Percentiles rank a stretch among this genome's conserved stretches.
These are phyloP conservation scores for Hypsizygus ulmarius DNA, from an alignment of 1,284 basidiomycete genomes.

Conservation along the genomic window DNA sequence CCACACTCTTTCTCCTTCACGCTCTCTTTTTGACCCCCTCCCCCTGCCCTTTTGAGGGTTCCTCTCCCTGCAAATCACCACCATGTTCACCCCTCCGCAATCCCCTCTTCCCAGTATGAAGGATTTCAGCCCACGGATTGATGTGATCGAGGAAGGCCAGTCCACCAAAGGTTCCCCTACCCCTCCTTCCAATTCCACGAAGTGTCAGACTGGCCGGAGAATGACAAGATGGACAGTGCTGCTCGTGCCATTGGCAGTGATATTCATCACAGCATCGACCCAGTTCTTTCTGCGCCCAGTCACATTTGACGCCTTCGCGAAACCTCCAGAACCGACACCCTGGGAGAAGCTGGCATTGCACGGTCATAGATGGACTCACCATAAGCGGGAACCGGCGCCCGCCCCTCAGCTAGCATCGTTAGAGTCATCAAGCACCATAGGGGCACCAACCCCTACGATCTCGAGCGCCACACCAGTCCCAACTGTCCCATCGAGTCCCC, in stretches of 20 bases:
- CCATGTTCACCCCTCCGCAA: constrained; percentile 53
- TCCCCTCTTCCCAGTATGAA: constrained; percentile 34
- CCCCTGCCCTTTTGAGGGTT: constrained; percentile 26
- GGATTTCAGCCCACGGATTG: constrained; percentile 4
- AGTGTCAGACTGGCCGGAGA: constrained; percentile 41
- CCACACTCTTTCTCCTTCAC: constrained; percentile 16
- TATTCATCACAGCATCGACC: constrained; percentile 52
- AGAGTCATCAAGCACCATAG: constrained; percentile 4
- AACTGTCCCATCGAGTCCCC: constrained; percentile 38
- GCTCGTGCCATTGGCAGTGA: constrained; percentile 50
- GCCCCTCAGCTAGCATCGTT: constrained; percentile 15
- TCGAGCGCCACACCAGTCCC: constrained; percentile 31
- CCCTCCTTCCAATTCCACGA: constrained; percentile 25
- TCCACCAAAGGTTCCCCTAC: constrained; percentile 9
- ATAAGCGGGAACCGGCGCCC: constrained; percentile 42
- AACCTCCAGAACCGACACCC: constrained; percentile 19
- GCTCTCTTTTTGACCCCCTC: constrained; percentile 23
- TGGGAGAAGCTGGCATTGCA: constrained; percentile 26
- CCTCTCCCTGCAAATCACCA: constrained; percentile 14
- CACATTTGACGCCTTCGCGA: constrained; percentile 42
- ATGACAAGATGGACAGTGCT: constrained; percentile 47
- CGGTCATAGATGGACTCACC: constrained; percentile 34
- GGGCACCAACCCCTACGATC: constrained; percentile 18
- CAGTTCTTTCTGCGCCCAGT: constrained; percentile 47
- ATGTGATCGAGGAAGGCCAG: constrained; percentile 5